Evolutionary conservation across 495 filamentous ascomycete species (phyloP).

Genomic region (Xylaria cubensis): DNA sequence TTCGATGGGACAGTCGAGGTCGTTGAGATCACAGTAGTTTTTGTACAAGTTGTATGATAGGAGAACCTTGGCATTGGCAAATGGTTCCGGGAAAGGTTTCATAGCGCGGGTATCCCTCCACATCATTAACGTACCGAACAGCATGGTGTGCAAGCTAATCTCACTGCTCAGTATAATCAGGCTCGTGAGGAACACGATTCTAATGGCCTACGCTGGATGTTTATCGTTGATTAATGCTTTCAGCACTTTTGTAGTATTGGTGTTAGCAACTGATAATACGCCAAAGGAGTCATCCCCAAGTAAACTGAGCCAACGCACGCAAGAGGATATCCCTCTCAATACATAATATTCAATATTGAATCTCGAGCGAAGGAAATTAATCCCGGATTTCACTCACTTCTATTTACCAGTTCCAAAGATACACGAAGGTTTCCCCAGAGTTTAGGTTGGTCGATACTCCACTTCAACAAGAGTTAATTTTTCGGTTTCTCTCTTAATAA

Average conservation of each 20-base stretch:
- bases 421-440: neutral
- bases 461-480: slow-evolving; percentile 15
- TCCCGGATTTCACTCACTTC: neutral
- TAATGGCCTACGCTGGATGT: slow-evolving; percentile 8
- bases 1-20: neutral
- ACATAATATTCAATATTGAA: neutral
- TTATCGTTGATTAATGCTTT: slow-evolving; percentile 3
- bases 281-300: too few relatives aligned
- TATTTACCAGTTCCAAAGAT: neutral
- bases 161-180: neutral
- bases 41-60: neutral
- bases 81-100: neutral
- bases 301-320: too few relatives aligned
- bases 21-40: neutral
- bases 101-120: neutral
- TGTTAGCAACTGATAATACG: neutral
- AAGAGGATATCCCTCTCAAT: too few relatives aligned
- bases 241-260: neutral
- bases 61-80: neutral
- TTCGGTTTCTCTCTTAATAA: neutral
- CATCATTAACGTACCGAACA: neutral
- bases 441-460: slow-evolving; percentile 3
- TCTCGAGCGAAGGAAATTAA: neutral
- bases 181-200: neutral
- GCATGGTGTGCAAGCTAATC: slow-evolving; percentile 13